These are phyloP conservation scores for Ophiostoma ulmi DNA, from an alignment of 2,329 filamentous ascomycete genomes.

Conservation along the genomic window DNA sequence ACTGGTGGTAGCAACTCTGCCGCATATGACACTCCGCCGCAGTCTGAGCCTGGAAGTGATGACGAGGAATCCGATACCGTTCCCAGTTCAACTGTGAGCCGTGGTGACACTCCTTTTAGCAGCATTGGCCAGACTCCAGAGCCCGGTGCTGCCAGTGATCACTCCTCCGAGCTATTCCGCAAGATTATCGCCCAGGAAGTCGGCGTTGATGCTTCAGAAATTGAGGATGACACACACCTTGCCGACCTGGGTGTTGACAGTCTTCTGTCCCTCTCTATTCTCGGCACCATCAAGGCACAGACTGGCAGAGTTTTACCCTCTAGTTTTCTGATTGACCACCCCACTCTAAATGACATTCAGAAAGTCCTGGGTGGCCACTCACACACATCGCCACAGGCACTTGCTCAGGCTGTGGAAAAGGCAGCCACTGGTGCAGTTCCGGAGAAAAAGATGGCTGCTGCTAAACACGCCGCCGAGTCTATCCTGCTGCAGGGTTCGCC, in stretches of 20 bases:
- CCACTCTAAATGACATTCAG: slow-evolving; percentile 61
- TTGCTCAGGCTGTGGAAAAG: slow-evolving; percentile 30
- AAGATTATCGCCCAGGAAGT: slow-evolving; percentile 66
- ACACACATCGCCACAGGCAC: slow-evolving; percentile 29
- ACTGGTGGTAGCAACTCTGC: slow-evolving; percentile 32
- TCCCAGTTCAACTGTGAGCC: slow-evolving; percentile 50
- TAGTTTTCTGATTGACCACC: slow-evolving; percentile 57
- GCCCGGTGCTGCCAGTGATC: slow-evolving; percentile 39
- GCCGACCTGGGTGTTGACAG: slow-evolving; percentile 57
- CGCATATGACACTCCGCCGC: not conserved
- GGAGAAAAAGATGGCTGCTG: slow-evolving; percentile 40
- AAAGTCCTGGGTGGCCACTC: slow-evolving; percentile 53
- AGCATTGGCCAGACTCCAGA: slow-evolving; percentile 34
- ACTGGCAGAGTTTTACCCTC: slow-evolving; percentile 51
- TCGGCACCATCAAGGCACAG: slow-evolving; percentile 51
- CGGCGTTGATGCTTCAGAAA: slow-evolving; percentile 62
- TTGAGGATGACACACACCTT: slow-evolving; percentile 49
- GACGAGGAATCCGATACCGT: slow-evolving; percentile 44
- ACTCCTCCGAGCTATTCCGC: slow-evolving; percentile 45
- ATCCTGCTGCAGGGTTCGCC: slow-evolving; percentile 48
- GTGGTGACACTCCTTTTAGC: slow-evolving; percentile 46
- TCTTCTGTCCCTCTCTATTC: slow-evolving; percentile 52
- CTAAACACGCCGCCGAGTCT: slow-evolving; percentile 46
- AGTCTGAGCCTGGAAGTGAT: slow-evolving; percentile 41
- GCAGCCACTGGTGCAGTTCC: slow-evolving; percentile 28